Evolutionary conservation across 2,329 filamentous ascomycete genomes (phyloP).

Genomic region (Cordyceps militaris): DNA sequence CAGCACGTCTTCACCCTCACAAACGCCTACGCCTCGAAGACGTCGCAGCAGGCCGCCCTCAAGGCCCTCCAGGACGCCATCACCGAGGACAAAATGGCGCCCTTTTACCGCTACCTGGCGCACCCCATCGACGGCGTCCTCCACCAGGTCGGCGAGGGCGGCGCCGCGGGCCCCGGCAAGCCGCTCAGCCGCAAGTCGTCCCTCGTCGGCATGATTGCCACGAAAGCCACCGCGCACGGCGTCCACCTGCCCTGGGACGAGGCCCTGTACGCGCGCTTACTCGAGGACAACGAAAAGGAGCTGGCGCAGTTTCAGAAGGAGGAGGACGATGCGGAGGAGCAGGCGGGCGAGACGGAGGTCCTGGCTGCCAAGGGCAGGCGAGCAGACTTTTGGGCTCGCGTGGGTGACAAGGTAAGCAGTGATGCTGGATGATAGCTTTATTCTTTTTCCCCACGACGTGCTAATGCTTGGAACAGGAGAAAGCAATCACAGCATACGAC

Average conservation of each 20-base stretch:
- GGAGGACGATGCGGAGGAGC: constrained; percentile 89
- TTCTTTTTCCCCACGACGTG: background rate
- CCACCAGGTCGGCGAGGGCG: constrained; percentile 64
- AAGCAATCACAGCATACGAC: constrained; percentile 88
- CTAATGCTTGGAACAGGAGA: constrained; percentile 56
- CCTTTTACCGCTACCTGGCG: constrained; percentile 76
- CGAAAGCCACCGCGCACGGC: constrained; percentile 55
- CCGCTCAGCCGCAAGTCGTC: constrained; percentile 62
- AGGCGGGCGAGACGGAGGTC: constrained; percentile 92
- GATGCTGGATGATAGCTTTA: background rate
- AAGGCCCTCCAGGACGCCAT: constrained; percentile 78
- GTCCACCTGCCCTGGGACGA: constrained; percentile 86
- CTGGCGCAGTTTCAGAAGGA: constrained; percentile 73
- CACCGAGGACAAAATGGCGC: constrained; percentile 76
- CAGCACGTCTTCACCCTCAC: constrained; percentile 85
- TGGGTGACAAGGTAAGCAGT: constrained; percentile 81
- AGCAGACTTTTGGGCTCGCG: constrained; percentile 91
- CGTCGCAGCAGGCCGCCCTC: constrained; percentile 61
- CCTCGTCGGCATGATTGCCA: constrained; percentile 68
- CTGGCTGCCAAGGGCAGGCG: constrained; percentile 88
- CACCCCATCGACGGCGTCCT: constrained; percentile 77
- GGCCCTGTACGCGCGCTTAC: constrained; percentile 68
- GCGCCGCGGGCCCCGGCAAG: constrained; percentile 44
- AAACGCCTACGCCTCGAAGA: constrained; percentile 63
- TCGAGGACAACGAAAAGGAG: constrained; percentile 71